phyloP scores from a whole-genome alignment of 2,329 filamentous ascomycete genomes.

The Arachnomyces sp. region DNA sequence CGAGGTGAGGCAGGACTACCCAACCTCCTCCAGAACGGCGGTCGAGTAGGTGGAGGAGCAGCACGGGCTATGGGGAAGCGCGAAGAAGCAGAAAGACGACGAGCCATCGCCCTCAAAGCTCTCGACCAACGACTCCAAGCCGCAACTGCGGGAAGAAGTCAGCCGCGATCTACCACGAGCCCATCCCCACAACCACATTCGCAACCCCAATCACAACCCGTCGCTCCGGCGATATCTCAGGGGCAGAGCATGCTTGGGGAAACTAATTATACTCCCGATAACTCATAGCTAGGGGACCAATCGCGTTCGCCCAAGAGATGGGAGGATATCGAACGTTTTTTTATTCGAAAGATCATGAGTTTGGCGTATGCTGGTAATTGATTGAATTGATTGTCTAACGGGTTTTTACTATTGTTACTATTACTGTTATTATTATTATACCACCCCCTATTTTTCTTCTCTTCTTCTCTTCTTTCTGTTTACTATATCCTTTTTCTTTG shows the following conservation, averaged over 20 bases:
- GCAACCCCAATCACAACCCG: conserved; percentile 34
- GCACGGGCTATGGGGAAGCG: conserved; percentile 55
- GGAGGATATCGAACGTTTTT: too few species aligned
- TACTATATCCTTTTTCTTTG: too few species aligned
- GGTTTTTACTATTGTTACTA: too few species aligned
- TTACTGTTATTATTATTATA: conserved; percentile 2
- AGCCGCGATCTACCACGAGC: conserved; percentile 28
- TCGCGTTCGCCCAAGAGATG: too few species aligned
- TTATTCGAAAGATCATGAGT: too few species aligned
- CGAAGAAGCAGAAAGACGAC: conserved; percentile 82
- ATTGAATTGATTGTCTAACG: too few species aligned
- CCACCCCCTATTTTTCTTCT: background rate
- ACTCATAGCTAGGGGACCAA: conserved; percentile 24
- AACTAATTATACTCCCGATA: conserved; percentile 61
- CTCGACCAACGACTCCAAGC: conserved; percentile 85
- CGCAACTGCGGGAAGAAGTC: conserved; percentile 53
- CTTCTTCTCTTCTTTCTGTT: background rate
- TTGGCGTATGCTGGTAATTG: too few species aligned
- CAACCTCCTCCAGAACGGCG: conserved; percentile 46
- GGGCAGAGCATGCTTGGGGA: conserved; percentile 55
- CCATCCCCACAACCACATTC: conserved; percentile 43
- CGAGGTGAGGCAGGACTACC: conserved; percentile 54
- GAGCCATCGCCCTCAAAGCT: conserved; percentile 81
- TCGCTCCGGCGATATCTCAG: conserved; percentile 50
- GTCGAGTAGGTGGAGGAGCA: conserved; percentile 32